Evolutionary conservation across 139 green algal genomes (phyloP), one percentile per base, ranked within the genome.

Genomic region (Chlorella ohadii): DNA sequence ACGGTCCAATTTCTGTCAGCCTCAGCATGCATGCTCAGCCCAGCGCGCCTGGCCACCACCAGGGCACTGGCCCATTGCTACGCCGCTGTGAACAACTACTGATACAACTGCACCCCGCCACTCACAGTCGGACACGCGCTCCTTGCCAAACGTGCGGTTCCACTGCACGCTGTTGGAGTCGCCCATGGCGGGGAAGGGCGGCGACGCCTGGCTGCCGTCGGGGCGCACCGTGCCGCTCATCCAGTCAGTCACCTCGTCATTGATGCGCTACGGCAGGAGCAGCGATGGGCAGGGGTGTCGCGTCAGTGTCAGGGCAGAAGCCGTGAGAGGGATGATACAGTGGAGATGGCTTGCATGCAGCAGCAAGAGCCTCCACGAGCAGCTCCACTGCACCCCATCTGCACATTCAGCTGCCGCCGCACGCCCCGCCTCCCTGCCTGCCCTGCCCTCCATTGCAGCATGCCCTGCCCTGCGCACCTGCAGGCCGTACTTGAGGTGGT

Each of bases 121-220:
- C 81, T 86, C 81, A 86, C 81, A 77, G 36, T 86, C 71, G n/a
- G 20, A 59, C 36, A 86, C 51, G 22, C 61, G 76, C 75, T 93
- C 86, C 80, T 87, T 88, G 31, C 85, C 84, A 72, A 96, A 94
- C 36, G 90, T 91, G 34, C 95, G 92, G 90, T 96, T 98, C 95
- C 95, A 98, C 94, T 98, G 95, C 16, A 98, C 91, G 38, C 87
- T 93, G 88, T 92, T 94, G 15, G 87, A 81, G 70, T 95, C 92
- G 16, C 95, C 95, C 93, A 98, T 98, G 61, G 95, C 95, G 1
- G 96, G 87, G 87, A 97, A 97, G n/a, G 95, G 95, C 12, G 95
- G 93, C 27, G 87, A 82, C 0, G 92, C 87, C 39, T 85, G 88
- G 51, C 86, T 82, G 61, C 89, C 91, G 73, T 94, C 91, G 4